Base-by-base conservation (phyloP, 192 early-diverging fungal species). In the Backusella tarrabulga region DNA sequence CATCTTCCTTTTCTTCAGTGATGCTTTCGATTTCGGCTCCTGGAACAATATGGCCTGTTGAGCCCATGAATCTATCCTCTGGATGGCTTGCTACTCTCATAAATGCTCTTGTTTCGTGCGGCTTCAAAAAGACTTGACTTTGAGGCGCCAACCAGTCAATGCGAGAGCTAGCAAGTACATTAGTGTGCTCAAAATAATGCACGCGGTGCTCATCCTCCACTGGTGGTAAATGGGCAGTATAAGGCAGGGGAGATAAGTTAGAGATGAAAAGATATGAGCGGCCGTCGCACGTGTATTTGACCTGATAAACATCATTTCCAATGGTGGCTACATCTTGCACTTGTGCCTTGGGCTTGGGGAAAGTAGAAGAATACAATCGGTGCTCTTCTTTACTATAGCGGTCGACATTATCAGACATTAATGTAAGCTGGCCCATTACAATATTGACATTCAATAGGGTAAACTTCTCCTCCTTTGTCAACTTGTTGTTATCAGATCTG, bases 331-430 rank as follows among this genome's bases (percentile, higher is more conserved):
- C 68, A n/a, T 46, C 38, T 14, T 70, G 32, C 0, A 77, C 68
- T 1, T 73, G 21, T 21, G 42, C 29, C 17, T 67, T n/a, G 4
- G 54, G 67, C 21, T 81, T 81, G 7, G 80, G 80, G 38, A 81
- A 81, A 6, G 67, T 71, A 21, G 67, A 70, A 14, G 72, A 50
- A 67, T 81, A 81, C 6, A 81, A 36, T n/a, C 56, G 23, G 66
- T 81, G 80, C 21, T 81, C 80, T 40, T 73, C 23, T 26, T 54
- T 46, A 17, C 50, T 69, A 29, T 81, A 81, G 17, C 23, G 71
- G 14, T 68, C 73, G 11, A 81, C 80, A 77, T 81, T 81, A 44
- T 81, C 80, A 1, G 80, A 81, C 54, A 77, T 81, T 19, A 81
- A 68, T 8, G 68, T 63, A n/a, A 81, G 60, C 17, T 81, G 76